Conservation (phyloP, 169 alveolate genomes). For the Babesia caballi region DNA sequence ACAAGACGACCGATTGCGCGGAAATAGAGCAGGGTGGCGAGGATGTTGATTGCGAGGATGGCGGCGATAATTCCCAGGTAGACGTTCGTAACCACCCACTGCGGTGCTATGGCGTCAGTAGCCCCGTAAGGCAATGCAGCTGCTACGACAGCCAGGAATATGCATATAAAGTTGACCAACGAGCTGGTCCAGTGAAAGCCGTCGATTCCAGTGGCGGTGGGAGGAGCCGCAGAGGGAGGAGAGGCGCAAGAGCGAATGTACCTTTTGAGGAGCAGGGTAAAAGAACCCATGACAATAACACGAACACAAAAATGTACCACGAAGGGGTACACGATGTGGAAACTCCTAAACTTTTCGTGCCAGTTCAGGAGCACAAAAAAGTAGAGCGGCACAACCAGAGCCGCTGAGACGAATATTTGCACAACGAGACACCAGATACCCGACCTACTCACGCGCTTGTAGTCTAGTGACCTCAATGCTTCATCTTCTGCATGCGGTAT, state of each 20-base stretch:
- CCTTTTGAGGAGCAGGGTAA: background rate
- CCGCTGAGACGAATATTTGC: background rate
- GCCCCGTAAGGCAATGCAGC: slow-evolving; percentile 6
- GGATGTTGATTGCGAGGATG: background rate
- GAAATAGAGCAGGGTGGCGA: background rate
- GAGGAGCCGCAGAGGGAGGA: background rate
- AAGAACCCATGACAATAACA: background rate
- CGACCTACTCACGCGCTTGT: background rate
- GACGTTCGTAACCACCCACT: background rate
- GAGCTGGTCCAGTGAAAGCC: background rate
- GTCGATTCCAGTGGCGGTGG: background rate
- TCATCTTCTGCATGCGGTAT: background rate
- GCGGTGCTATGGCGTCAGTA: background rate
- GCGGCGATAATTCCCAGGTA: background rate
- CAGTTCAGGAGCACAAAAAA: background rate
- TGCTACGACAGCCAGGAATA: slow-evolving; percentile 3
- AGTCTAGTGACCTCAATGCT: background rate
- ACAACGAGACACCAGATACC: background rate
- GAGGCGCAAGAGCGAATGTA: background rate
- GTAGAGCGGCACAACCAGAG: background rate
- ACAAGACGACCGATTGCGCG: too few species aligned
- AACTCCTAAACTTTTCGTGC: background rate
- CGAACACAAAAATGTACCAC: slow-evolving; percentile 4
- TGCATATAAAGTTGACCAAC: background rate
- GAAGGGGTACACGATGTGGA: slow-evolving; percentile 12